These are phyloP conservation scores for Xylaria palmicola DNA, from an alignment of 495 filamentous ascomycete genomes.

Conservation along the genomic window DNA sequence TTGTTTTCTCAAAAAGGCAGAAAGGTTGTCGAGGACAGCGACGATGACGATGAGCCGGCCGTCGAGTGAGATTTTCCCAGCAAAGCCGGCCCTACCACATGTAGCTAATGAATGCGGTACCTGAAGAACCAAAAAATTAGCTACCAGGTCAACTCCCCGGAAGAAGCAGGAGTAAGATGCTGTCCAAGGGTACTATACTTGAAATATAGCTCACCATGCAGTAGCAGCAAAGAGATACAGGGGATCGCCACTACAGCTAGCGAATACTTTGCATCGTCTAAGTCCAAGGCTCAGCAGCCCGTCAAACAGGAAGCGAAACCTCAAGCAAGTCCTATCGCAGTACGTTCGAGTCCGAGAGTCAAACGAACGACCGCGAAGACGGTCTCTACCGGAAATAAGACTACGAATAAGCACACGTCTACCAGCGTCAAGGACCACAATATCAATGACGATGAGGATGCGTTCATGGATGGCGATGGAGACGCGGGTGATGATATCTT, in stretches of 20 bases:
- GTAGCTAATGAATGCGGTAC: slow-evolving; percentile 3
- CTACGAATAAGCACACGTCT: slow-evolving; percentile 33
- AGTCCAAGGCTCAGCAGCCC: slow-evolving; percentile 38
- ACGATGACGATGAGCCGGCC: slow-evolving; percentile 60
- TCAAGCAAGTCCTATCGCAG: slow-evolving; percentile 26
- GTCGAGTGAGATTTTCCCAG: slow-evolving; percentile 34
- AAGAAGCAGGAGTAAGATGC: slow-evolving; percentile 38
- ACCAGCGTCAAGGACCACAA: slow-evolving; percentile 31
- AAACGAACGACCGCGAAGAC: slow-evolving; percentile 30
- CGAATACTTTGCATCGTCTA: slow-evolving; percentile 49
- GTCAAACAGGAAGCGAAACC: slow-evolving; percentile 34
- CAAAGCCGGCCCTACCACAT: neutral
- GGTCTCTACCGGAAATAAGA: slow-evolving; percentile 22
- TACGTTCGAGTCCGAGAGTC: slow-evolving; percentile 43
- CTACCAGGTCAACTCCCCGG: slow-evolving; percentile 35
- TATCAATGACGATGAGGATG: slow-evolving; percentile 46
- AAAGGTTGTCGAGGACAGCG: slow-evolving; percentile 75
- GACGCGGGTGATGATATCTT: slow-evolving; percentile 74
- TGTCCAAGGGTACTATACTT: neutral
- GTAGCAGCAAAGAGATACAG: slow-evolving; percentile 35
- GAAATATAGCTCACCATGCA: neutral
- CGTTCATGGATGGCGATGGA: slow-evolving; percentile 58
- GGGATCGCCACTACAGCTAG: slow-evolving; percentile 46
- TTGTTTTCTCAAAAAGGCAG: slow-evolving; percentile 49
- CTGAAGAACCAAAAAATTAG: slow-evolving; percentile 36